Base-by-base conservation (phyloP, 1,139 yeast species). In the Pichia sp. region DNA sequence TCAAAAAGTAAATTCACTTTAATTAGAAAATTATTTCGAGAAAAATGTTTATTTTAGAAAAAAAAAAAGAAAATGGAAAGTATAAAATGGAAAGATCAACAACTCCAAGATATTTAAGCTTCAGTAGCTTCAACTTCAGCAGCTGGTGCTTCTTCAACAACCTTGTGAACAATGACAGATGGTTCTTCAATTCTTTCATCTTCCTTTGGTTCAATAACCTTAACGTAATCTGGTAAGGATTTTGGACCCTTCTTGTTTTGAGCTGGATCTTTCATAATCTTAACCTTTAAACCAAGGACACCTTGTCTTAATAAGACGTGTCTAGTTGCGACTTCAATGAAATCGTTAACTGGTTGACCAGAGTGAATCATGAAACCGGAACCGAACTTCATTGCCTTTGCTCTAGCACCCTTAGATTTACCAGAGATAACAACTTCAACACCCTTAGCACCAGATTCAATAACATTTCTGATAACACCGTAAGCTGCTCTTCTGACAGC, bases 391-490 rank as follows among this genome's bases (percentile, higher is more conserved):
- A 91, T 94, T 65, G 97, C 84, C 85, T 91, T 91, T 67, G 99
- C 98, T 81, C 98, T 89, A 65, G 98, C 98, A 75, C 96, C 98
- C 80, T 96, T 87, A 72, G 93, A 84, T 78, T 91, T 91, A 83
- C 98, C 98, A 60, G 96, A 87, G 68, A 89, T 86, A 63, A 91
- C 96, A 70, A 89, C 97, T 77, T 91, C 97, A 66, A 93, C 96
- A 88, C 99, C 99, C 86, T 93, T 93, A 69, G 98, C 99, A 75
- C 98, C 98, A 58, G 97, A 88, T 74, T 89, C 97, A 96, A 91
- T 93, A 66, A 94, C 96, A 80, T 82, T 88, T 81, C 98, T 89
- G 75, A 93, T 94, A 64, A 93, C 97, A 87, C 98, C 97, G 86
- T 91, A 91, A 64, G 97, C 97, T 64, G 98, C 98, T 80, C 98